Percentiles rank a stretch among this genome's conserved stretches.
These are phyloP conservation scores for Trebouxia sp. DNA, from an alignment of 139 green algal genomes.

Conservation along the genomic window DNA sequence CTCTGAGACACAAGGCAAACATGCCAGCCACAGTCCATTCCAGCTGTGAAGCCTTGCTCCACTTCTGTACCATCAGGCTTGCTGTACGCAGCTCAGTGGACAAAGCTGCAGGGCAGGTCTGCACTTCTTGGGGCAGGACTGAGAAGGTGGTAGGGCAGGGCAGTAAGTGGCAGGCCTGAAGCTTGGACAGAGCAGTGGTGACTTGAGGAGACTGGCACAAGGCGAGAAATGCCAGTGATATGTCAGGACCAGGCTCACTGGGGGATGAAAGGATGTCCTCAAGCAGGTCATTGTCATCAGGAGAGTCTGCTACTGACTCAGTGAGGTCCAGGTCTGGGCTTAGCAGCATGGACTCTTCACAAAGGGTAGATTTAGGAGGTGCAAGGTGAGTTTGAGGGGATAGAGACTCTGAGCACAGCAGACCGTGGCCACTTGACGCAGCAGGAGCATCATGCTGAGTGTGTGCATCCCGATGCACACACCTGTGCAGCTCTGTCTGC, in stretches of 20 bases:
- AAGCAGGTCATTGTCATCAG: neutral
- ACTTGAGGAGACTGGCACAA: neutral
- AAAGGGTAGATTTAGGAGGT: no score
- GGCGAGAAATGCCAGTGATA: neutral
- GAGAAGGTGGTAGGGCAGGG: conserved; percentile 9
- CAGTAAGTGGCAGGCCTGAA: neutral
- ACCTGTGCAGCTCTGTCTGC: neutral
- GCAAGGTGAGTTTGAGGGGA: neutral
- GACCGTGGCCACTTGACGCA: neutral
- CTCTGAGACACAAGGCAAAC: conserved; percentile 19
- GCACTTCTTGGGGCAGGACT: neutral
- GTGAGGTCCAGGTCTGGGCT: neutral
- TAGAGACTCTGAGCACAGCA: neutral
- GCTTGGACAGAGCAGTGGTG: conserved; percentile 16
- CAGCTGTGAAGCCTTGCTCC: conserved; percentile 19
- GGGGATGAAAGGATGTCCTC: neutral
- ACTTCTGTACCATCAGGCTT: neutral
- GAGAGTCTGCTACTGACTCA: conserved; percentile 24
- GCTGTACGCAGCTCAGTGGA: neutral
- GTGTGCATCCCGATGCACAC: no score
- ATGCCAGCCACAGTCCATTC: conserved; percentile 20
- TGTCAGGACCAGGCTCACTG: neutral
- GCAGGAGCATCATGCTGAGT: neutral
- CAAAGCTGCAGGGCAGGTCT: neutral
- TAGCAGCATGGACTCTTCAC: no score